These are phyloP conservation scores for Vaccinium vitisidaea DNA, from an alignment of 148 eudicot genomes.

Conservation along the genomic window DNA sequence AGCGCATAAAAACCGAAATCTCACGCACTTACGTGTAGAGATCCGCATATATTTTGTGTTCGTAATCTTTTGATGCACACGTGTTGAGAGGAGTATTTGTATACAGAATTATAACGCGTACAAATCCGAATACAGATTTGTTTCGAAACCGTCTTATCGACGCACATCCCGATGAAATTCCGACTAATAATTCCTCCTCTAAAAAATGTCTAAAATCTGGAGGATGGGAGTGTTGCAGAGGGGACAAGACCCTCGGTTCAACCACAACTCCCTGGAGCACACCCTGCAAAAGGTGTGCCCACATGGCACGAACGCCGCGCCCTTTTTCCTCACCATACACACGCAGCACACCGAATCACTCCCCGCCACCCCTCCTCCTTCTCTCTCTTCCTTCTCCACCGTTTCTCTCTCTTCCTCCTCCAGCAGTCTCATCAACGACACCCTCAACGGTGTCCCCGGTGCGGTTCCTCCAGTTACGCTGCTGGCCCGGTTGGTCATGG, in stretches of 20 bases:
- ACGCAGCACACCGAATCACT: constrained; percentile 77
- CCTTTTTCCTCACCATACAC: constrained; percentile 95
- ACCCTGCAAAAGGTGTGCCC: constrained; percentile 95
- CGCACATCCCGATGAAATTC: neutral
- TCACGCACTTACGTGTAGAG: no score
- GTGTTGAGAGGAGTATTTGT: no score
- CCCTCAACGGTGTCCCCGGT: constrained; percentile 51
- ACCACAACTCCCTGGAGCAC: constrained; percentile 84
- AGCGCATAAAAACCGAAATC: no score
- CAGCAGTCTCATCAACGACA: constrained; percentile 78
- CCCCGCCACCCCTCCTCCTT: constrained; percentile 18
- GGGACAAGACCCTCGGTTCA: constrained; percentile 87
- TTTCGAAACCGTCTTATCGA: neutral
- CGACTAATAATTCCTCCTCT: neutral
- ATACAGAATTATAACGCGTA: neutral
- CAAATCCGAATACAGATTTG: neutral
- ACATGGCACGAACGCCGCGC: constrained; percentile 93
- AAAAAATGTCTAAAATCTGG: constrained; percentile 82
- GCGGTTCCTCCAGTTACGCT: neutral
- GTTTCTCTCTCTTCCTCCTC: constrained; percentile 51
- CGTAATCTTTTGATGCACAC: no score
- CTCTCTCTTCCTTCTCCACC: constrained; percentile 19
- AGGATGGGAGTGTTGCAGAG: constrained; percentile 74
- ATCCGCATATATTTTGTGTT: no score
- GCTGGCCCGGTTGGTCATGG: neutral